Evolutionary conservation across 768 basidiomycete species (phyloP).

Genomic region (Rhizopogon rudus): DNA sequence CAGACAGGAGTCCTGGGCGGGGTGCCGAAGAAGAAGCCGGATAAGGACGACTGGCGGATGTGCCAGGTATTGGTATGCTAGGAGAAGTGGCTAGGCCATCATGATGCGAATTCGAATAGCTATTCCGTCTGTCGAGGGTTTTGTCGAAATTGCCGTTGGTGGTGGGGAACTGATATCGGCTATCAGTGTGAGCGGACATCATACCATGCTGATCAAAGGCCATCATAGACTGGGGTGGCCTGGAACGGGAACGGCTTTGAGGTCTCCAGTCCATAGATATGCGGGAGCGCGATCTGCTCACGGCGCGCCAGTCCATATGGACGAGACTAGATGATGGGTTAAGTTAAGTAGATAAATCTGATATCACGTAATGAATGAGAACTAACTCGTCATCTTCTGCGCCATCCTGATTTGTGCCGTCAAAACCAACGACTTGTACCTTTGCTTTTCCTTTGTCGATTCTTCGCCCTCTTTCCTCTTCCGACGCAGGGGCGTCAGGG

Average conservation of each 20-base stretch:
- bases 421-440: conserved; percentile 79
- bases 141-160: conserved; percentile 15
- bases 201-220: conserved; percentile 43
- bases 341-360: conserved; percentile 20
- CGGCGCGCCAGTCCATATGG: conserved; percentile 91
- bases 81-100: conserved; percentile 18
- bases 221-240: conserved; percentile 54
- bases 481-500: conserved; percentile 15
- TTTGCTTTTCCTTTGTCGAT: conserved; percentile 78
- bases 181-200: conserved; percentile 33
- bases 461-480: conserved; percentile 62
- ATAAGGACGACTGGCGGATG: conserved; percentile 43
- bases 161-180: conserved; percentile 41
- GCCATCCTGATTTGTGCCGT: conserved; percentile 67
- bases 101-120: conserved; percentile 15
- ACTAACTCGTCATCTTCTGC: conserved; percentile 74
- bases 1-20: conserved; percentile 37
- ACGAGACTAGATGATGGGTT: conserved; percentile 37
- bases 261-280: conserved; percentile 92
- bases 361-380: conserved; percentile 15
- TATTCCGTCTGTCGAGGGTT: conserved; percentile 21
- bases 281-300: conserved; percentile 87
- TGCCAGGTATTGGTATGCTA: conserved; percentile 34
- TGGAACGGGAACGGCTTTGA: conserved; percentile 69
- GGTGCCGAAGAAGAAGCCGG: conserved; percentile 36